Percentiles rank a stretch among this genome's conserved stretches.
These are phyloP conservation scores for Ophiocytium majus DNA, from an alignment of 352 stramenopile species.

Conservation along the genomic window DNA sequence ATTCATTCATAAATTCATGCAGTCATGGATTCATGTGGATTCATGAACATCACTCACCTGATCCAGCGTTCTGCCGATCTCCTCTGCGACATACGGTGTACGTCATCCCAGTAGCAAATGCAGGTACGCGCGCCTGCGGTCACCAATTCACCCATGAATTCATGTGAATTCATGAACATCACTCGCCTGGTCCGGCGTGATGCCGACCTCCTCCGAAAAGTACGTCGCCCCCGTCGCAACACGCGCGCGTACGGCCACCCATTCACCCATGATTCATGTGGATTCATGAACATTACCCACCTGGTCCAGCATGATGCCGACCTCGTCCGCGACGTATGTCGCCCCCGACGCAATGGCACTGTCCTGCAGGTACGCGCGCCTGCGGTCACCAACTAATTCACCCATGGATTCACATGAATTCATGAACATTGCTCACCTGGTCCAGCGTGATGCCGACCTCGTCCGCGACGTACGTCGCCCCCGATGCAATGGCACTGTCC, in stretches of 20 bases:
- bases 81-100: constrained; percentile 94
- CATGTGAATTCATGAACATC: neutral
- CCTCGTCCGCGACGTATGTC: constrained; percentile 92
- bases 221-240: constrained; percentile 82
- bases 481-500: constrained; percentile 78
- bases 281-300: neutral
- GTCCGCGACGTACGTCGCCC: constrained; percentile 87
- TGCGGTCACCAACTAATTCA: constrained; percentile 72
- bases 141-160: constrained; percentile 71
- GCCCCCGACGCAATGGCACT: constrained; percentile 77
- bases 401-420: no score
- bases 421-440: constrained; percentile 52
- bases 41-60: neutral
- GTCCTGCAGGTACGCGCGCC: constrained; percentile 76
- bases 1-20: no score
- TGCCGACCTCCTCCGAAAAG: constrained; percentile 92
- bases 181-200: constrained; percentile 79
- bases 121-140: constrained; percentile 70
- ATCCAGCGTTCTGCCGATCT: constrained; percentile 90
- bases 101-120: constrained; percentile 79
- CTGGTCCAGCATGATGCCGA: constrained; percentile 85
- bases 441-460: constrained; percentile 94
- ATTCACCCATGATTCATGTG: no score
- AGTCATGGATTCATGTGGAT: no score
- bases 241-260: no score